Percentiles rank a stretch among this genome's conserved stretches.
Conservation (phyloP, 1,284 basidiomycete species). For the Ustilago trichophora region DNA sequence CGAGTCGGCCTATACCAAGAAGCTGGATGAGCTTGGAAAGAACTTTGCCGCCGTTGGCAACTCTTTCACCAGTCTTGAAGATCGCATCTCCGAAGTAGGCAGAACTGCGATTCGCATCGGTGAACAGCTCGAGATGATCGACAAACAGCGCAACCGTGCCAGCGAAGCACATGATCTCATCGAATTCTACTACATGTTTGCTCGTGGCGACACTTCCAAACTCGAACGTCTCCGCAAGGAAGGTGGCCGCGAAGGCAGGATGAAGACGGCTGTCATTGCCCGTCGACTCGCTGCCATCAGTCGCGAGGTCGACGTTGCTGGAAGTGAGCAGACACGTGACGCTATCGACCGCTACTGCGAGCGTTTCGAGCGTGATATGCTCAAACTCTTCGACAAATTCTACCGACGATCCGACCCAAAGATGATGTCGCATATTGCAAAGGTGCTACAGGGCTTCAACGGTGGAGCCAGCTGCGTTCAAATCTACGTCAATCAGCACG, state of each 20-base stretch:
- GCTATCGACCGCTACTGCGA: conserved; percentile 94
- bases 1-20: conserved; percentile 91
- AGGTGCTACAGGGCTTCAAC: conserved; percentile 96
- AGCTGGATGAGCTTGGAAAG: conserved; percentile 87
- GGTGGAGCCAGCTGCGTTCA: conserved; percentile 96
- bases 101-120: conserved; percentile 94
- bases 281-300: conserved; percentile 86
- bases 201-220: conserved; percentile 80
- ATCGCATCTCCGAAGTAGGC: conserved; percentile 86
- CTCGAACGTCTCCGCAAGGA: conserved; percentile 83
- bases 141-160: conserved; percentile 88
- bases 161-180: conserved; percentile 95
- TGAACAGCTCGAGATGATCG: conserved; percentile 89
- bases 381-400: conserved; percentile 84
- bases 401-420: conserved; percentile 97
- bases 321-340: conserved; percentile 62
- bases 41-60: conserved; percentile 76
- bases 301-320: conserved; percentile 78
- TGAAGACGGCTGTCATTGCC: conserved; percentile 88
- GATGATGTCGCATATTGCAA: conserved; percentile 99
- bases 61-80: conserved; percentile 58
- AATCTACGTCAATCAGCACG: conserved; percentile 99
- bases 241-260: conserved; percentile 77
- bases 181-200: conserved; percentile 91
- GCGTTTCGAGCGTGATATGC: conserved; percentile 98